Percentiles rank a stretch among this genome's conserved stretches.
Conservation (phyloP, 116 monocot species). For the Zostera marina region DNA sequence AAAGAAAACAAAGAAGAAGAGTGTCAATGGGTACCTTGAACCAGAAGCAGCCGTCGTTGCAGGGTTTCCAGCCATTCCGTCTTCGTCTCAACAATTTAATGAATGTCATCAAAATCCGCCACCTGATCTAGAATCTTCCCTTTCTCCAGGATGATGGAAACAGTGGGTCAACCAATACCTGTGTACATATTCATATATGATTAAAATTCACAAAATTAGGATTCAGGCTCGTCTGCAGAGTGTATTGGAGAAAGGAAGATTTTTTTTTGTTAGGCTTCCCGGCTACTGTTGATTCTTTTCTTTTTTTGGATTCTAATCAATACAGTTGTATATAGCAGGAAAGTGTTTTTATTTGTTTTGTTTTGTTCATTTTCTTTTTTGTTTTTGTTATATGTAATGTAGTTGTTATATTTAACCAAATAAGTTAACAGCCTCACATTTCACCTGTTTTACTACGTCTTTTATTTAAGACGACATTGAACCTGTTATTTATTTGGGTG, state of each 20-base stretch:
- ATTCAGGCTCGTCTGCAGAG: too few species aligned
- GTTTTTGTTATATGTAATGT: background rate
- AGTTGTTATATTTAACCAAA: too few species aligned
- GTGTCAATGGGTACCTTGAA: conserved; percentile 31
- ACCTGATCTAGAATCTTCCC: background rate
- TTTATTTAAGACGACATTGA: too few species aligned
- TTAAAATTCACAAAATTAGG: background rate
- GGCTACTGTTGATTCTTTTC: too few species aligned
- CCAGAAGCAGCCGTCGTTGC: conserved; percentile 1
- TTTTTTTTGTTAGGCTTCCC: too few species aligned
- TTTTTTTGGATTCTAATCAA: too few species aligned
- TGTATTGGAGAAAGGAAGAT: too few species aligned
- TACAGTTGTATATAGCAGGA: background rate
- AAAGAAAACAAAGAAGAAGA: conserved; percentile 18
- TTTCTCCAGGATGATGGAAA: conserved; percentile 1
- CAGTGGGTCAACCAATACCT: background rate
- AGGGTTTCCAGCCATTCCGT: background rate
- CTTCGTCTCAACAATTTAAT: background rate
- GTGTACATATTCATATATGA: background rate
- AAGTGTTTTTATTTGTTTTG: background rate
- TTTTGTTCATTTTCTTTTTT: background rate
- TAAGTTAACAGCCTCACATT: too few species aligned
- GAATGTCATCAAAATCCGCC: background rate
- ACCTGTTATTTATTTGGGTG: too few species aligned
- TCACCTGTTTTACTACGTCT: too few species aligned